Evolutionary conservation across 352 stramenopile species (phyloP).

Genomic region (Saprolegnia parasitica): DNA sequence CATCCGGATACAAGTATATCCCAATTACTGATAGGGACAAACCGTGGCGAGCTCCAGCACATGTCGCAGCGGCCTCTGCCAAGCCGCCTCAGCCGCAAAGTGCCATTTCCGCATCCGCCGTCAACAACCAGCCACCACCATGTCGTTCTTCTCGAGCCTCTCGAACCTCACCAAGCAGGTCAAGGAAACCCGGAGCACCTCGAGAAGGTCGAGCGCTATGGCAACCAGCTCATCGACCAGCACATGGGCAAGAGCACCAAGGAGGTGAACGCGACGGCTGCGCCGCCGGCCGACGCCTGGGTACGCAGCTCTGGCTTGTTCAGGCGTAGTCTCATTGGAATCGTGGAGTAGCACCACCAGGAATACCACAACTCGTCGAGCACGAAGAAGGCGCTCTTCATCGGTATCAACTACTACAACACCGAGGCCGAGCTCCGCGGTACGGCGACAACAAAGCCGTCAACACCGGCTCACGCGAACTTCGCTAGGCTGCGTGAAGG

Average conservation of each 20-base stretch:
- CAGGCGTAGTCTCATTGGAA: not conserved
- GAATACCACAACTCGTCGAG: conserved; percentile 17
- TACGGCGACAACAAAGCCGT: not conserved
- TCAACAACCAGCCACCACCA: not conserved
- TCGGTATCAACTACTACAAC: conserved; percentile 31
- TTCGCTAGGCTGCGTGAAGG: conserved; percentile 29
- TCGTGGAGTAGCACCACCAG: conserved; percentile 12
- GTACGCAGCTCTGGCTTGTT: not conserved
- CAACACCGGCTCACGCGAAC: not conserved
- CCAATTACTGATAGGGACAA: not conserved
- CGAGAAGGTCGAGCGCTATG: conserved; percentile 15
- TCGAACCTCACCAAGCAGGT: conserved; percentile 6
- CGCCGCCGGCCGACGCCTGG: conserved; percentile 19
- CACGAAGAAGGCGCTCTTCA: conserved; percentile 29
- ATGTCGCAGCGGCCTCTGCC: not conserved
- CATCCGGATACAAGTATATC: no score
- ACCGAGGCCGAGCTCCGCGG: conserved; percentile 21
- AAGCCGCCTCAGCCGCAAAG: not conserved
- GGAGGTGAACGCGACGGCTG: not conserved
- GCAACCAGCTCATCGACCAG: conserved; percentile 28
- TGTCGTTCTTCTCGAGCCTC: conserved; percentile 27
- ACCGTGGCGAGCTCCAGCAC: not conserved
- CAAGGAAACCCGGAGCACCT: conserved; percentile 11
- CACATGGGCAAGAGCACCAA: conserved; percentile 13
- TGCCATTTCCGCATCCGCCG: not conserved